Conservation (phyloP, 2,329 filamentous ascomycete genomes). For the Phoma sp. region DNA sequence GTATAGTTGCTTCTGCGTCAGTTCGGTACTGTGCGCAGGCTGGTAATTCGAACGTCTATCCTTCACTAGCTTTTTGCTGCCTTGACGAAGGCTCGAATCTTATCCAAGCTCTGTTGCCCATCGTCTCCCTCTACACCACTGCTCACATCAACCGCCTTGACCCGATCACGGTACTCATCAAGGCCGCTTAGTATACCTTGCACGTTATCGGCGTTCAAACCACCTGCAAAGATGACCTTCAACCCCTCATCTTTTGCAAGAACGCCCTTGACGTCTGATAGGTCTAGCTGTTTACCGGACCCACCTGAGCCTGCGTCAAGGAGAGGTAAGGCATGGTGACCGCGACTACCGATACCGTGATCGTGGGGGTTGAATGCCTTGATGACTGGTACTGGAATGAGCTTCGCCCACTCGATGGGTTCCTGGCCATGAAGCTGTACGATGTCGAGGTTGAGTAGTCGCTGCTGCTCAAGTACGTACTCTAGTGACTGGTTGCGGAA, state of each 20-base stretch:
- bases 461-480: constrained; percentile 81
- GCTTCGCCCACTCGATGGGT: constrained; percentile 85
- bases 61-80: constrained; percentile 61
- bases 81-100: constrained; percentile 81
- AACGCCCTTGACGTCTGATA: constrained; percentile 70
- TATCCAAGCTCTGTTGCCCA: constrained; percentile 79
- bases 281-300: constrained; percentile 79
- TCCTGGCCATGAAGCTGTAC: constrained; percentile 94
- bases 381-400: constrained; percentile 93
- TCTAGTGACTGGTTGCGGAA: constrained; percentile 90
- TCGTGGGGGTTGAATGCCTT: constrained; percentile 82
- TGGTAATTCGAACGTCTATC: constrained; percentile 3
- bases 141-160: constrained; percentile 89
- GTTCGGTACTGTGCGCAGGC: not conserved
- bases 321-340: constrained; percentile 83
- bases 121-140: constrained; percentile 81
- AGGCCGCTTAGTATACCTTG: constrained; percentile 68
- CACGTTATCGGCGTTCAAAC: constrained; percentile 82
- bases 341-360: constrained; percentile 73
- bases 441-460: constrained; percentile 78
- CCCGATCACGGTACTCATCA: constrained; percentile 65
- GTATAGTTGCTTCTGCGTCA: not conserved
- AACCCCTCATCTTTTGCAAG: constrained; percentile 75
- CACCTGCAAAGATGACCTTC: constrained; percentile 82
- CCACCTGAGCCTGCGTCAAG: constrained; percentile 87